Percentiles rank a stretch among this genome's conserved stretches.
Conservation (phyloP, 1,284 basidiomycete genomes). For the Clitocybe nebularis region DNA sequence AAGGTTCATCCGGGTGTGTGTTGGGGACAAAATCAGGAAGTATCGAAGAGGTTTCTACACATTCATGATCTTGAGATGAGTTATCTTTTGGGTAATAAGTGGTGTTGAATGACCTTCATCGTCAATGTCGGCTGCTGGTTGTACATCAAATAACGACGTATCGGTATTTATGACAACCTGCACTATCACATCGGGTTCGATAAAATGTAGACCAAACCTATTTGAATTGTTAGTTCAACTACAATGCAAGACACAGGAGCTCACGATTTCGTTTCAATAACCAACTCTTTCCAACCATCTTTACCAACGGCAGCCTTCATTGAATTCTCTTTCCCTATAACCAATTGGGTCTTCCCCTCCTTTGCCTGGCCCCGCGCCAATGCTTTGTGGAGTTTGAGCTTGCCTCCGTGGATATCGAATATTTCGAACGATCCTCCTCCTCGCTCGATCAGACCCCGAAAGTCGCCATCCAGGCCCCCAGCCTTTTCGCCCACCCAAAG, state of each 20-base stretch:
- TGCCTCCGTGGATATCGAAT: slow-evolving; percentile 48
- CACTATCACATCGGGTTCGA: slow-evolving; percentile 33
- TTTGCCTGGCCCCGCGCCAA: slow-evolving; percentile 49
- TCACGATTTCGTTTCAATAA: slow-evolving; percentile 48
- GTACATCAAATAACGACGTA: slow-evolving; percentile 22
- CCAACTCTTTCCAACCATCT: slow-evolving; percentile 48
- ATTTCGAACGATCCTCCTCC: slow-evolving; percentile 57
- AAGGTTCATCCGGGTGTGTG: slow-evolving; percentile 39
- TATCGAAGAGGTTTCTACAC: slow-evolving; percentile 23
- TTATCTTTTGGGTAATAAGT: slow-evolving; percentile 2
- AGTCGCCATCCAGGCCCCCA: slow-evolving; percentile 41
- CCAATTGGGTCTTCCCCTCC: slow-evolving; percentile 42
- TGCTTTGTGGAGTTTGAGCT: slow-evolving; percentile 44
- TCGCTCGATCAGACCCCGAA: slow-evolving; percentile 47
- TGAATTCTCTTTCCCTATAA: slow-evolving; percentile 45
- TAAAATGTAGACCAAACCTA: slow-evolving; percentile 36
- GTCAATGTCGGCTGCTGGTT: slow-evolving; percentile 10
- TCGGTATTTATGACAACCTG: slow-evolving; percentile 41
- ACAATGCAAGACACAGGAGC: slow-evolving; percentile 14
- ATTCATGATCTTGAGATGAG: slow-evolving; percentile 6
- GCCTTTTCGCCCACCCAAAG: slow-evolving; percentile 55
- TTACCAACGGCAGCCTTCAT: slow-evolving; percentile 47
- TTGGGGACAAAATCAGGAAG: slow-evolving; percentile 41
- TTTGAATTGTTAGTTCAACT: neutral
- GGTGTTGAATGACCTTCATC: slow-evolving; percentile 13